Evolutionary conservation across 352 stramenopile genomes (phyloP).

Genomic region (Nothophytophthora sp.): DNA sequence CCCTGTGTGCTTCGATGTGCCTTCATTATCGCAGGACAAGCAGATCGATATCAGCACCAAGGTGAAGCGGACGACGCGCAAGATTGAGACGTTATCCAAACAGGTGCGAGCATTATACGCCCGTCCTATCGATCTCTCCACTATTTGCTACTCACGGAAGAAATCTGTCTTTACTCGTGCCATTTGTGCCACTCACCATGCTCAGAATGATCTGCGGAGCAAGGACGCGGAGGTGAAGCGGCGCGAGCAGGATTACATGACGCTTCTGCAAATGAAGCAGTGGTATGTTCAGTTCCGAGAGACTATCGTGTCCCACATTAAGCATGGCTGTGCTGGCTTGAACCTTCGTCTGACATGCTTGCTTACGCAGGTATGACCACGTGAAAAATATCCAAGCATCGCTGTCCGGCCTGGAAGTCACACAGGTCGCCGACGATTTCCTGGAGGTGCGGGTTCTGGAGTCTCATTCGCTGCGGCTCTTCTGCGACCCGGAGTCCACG

Average conservation of each 20-base stretch:
- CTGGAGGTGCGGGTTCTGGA: constrained; percentile 62
- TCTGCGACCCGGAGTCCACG: constrained; percentile 58
- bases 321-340: not conserved
- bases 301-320: not conserved
- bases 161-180: too few relatives aligned
- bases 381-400: constrained; percentile 55
- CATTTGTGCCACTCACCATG: not conserved
- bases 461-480: constrained; percentile 53
- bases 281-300: constrained; percentile 43
- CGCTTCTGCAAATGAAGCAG: constrained; percentile 73
- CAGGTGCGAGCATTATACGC: constrained; percentile 41
- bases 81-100: constrained; percentile 54
- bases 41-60: constrained; percentile 74
- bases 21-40: constrained; percentile 39
- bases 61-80: constrained; percentile 61
- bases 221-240: constrained; percentile 75
- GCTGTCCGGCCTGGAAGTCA: constrained; percentile 59
- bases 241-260: constrained; percentile 68
- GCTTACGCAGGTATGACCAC: constrained; percentile 58
- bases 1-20: too few relatives aligned
- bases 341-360: too few relatives aligned
- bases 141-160: too few relatives aligned
- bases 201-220: constrained; percentile 63
- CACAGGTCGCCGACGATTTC: constrained; percentile 52
- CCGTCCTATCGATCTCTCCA: too few relatives aligned